Conservation (phyloP, 164 flowering plant species). For the Tetracentron sinense region DNA sequence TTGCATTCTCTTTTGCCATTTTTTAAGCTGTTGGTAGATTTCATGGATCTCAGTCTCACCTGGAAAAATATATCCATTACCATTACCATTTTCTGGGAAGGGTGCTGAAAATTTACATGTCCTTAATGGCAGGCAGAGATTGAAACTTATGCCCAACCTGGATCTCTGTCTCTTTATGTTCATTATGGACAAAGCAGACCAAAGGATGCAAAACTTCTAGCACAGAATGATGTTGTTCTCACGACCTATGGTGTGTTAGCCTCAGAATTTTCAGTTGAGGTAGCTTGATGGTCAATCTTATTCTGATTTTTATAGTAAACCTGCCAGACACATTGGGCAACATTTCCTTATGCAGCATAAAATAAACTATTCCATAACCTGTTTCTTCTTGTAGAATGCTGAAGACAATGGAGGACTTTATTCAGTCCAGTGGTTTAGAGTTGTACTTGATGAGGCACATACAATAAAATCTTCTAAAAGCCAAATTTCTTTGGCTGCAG, state of each 20-base stretch:
- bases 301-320: not conserved
- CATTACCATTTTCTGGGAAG: too few relatives aligned
- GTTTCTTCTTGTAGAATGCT: conserved; percentile 41
- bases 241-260: conserved; percentile 92
- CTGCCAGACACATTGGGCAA: not conserved
- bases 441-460: conserved; percentile 98
- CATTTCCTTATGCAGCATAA: not conserved
- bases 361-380: not conserved
- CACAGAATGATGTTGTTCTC: conserved; percentile 77
- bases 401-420: conserved; percentile 73
- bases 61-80: too few relatives aligned
- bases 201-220: conserved; percentile 68
- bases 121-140: conserved; percentile 68
- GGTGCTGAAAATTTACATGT: not conserved
- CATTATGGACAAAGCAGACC: conserved; percentile 92
- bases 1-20: not conserved
- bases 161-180: conserved; percentile 70
- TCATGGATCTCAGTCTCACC: too few relatives aligned
- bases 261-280: conserved; percentile 87
- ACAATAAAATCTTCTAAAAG: conserved; percentile 87
- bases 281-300: conserved; percentile 23
- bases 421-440: conserved; percentile 86
- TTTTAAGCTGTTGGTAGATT: not conserved
- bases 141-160: conserved; percentile 77
- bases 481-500: conserved; percentile 84